These are phyloP conservation scores for Porpolomopsis calyptriformis DNA, from an alignment of 768 basidiomycete genomes.

Conservation along the genomic window DNA sequence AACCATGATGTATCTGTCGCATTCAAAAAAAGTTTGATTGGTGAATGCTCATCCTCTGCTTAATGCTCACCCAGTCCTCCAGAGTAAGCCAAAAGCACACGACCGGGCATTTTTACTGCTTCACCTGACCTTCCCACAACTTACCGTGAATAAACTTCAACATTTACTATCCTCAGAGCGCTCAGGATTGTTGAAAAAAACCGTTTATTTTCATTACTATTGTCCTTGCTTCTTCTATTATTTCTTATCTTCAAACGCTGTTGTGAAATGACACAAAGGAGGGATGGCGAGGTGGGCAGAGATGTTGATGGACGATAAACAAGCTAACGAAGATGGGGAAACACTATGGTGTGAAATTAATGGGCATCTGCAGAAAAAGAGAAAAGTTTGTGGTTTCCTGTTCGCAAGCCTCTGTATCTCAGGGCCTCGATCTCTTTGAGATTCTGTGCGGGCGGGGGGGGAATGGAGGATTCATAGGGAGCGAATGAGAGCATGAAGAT, in stretches of 20 bases:
- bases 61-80: conserved; percentile 79
- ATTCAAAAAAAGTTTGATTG: conserved; percentile 6
- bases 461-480: background rate
- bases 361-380: background rate
- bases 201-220: background rate
- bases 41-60: conserved; percentile 3
- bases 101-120: no score
- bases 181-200: background rate
- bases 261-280: background rate
- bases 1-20: conserved; percentile 92
- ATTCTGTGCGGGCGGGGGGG: background rate
- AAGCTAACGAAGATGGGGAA: background rate
- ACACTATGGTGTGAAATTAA: conserved; percentile 2
- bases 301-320: background rate
- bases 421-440: background rate
- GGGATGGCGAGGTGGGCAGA: no score
- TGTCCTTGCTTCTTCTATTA: background rate
- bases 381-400: conserved; percentile 1
- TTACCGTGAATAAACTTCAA: no score
- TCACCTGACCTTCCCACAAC: no score
- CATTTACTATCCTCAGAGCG: no score
- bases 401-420: background rate
- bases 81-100: conserved; percentile 95
- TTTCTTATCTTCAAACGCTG: background rate
- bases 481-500: background rate